A percentile compares a stretch with the other conserved stretches of the same genome.
Conservation (phyloP, 2,329 filamentous ascomycete genomes). For the Xylariales sp. region DNA sequence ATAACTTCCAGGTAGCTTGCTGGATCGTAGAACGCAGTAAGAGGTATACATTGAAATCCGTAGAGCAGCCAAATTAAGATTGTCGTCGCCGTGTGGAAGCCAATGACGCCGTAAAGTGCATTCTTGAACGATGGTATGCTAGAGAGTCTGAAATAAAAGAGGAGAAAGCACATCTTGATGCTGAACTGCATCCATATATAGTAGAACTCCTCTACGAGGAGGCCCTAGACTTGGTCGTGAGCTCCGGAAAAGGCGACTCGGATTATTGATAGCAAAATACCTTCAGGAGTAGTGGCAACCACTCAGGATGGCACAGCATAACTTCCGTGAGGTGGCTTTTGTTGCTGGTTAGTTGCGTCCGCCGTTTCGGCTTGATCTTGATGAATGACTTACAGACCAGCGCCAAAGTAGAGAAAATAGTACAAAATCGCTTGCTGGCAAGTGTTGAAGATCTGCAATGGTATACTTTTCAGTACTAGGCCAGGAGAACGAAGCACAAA, state of each 20-base stretch:
- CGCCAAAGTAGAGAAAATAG: not conserved
- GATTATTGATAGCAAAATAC: no score
- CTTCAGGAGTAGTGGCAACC: not conserved
- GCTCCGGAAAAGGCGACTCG: no score
- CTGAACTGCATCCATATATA: constrained; percentile 26
- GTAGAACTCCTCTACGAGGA: constrained; percentile 27
- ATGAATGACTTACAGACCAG: not conserved
- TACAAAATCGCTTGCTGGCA: not conserved
- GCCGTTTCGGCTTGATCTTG: not conserved
- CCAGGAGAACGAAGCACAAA: not conserved
- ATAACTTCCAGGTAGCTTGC: constrained; percentile 17
- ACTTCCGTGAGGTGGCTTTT: not conserved
- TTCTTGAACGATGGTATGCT: constrained; percentile 18
- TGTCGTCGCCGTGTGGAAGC: constrained; percentile 18
- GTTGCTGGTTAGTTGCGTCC: not conserved
- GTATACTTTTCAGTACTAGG: not conserved
- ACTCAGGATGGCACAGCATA: not conserved
- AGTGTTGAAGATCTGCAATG: not conserved
- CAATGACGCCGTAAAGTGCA: constrained; percentile 21
- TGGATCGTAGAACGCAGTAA: constrained; percentile 24
- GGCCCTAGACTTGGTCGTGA: constrained; percentile 13
- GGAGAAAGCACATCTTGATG: constrained; percentile 28
- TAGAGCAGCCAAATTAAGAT: constrained; percentile 24
- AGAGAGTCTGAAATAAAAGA: constrained; percentile 29
- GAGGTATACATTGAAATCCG: constrained; percentile 25